These are phyloP conservation scores for Solanum sitiens DNA, from an alignment of 257 asterid species.

Conservation along the genomic window DNA sequence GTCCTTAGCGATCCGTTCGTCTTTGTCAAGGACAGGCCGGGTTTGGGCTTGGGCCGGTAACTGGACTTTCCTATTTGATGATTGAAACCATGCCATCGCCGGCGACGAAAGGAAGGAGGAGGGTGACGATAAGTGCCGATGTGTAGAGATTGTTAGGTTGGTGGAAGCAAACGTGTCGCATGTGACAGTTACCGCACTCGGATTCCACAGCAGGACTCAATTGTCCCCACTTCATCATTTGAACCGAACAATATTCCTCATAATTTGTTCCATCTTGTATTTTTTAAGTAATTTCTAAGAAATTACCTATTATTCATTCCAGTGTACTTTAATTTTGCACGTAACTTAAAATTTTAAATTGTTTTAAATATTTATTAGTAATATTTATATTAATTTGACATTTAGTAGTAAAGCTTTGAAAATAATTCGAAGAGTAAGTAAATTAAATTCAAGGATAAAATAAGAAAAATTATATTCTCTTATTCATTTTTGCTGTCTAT, in stretches of 20 bases:
- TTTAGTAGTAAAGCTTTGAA: too few relatives aligned
- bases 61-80: conserved; percentile 20
- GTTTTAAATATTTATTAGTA: too few relatives aligned
- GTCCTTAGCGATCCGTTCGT: conserved; percentile 2
- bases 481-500: too few relatives aligned
- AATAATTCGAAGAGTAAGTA: too few relatives aligned
- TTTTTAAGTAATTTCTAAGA: background rate
- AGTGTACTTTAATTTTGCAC: too few relatives aligned
- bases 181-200: background rate
- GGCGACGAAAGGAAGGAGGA: background rate
- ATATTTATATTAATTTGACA: too few relatives aligned
- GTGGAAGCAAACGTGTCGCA: background rate
- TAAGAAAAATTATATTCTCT: too few relatives aligned
- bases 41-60: background rate
- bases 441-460: too few relatives aligned
- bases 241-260: background rate
- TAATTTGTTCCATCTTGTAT: background rate
- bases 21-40: conserved; percentile 29
- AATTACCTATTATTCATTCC: background rate
- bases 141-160: background rate
- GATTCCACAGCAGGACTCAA: background rate
- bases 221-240: background rate
- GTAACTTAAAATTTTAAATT: too few relatives aligned
- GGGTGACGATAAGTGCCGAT: background rate
- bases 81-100: conserved; percentile 34